phyloP scores from a whole-genome alignment of 306 rosid species.

The Hylodesmum podocarpum region DNA sequence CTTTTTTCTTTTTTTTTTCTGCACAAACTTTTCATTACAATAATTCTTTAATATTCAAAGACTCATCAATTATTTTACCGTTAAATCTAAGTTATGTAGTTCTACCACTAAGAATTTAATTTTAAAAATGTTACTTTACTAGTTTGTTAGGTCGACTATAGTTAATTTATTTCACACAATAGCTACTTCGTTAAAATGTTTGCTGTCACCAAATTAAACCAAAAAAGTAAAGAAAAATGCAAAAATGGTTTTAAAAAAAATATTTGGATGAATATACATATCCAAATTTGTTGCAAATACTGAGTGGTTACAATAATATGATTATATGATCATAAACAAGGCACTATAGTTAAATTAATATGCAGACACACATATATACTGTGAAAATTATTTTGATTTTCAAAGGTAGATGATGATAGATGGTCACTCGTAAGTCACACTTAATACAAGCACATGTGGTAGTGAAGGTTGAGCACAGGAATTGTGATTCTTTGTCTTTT shows the following conservation, averaged over 20 bases:
- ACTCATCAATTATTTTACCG: neutral
- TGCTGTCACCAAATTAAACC: neutral
- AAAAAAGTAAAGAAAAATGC: neutral
- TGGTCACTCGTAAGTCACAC: neutral
- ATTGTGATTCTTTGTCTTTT: constrained; percentile 24
- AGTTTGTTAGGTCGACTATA: neutral
- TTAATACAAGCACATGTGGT: constrained; percentile 27
- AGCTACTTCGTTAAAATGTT: neutral
- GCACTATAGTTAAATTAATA: neutral
- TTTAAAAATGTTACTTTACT: neutral
- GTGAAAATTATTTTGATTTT: constrained; percentile 1
- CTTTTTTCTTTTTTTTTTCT: too few species aligned
- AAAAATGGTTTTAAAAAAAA: neutral
- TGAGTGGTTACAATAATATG: neutral
- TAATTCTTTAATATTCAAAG: neutral
- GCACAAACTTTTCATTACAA: too few species aligned
- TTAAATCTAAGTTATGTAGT: neutral
- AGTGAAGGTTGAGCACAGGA: constrained; percentile 3
- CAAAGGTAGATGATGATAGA: neutral
- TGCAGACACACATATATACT: neutral
- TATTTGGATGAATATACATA: neutral
- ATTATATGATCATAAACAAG: too few species aligned
- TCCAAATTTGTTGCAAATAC: neutral
- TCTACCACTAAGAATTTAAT: neutral
- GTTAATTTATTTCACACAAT: neutral